phyloP scores from a whole-genome alignment of 768 basidiomycete genomes.

The Psilocybe cubensis region DNA sequence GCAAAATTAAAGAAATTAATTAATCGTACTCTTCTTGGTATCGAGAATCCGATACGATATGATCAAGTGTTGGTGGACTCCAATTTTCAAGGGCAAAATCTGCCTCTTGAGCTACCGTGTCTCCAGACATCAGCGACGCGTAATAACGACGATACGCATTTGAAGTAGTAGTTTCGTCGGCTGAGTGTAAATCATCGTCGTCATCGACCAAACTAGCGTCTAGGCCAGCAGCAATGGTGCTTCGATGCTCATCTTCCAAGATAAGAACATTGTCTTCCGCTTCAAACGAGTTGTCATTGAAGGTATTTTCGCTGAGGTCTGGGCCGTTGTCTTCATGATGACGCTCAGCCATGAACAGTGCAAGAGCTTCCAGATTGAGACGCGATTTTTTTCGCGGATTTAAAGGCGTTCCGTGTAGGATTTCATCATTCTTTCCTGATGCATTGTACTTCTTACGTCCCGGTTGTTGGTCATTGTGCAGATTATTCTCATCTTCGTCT shows the following conservation, averaged over 20 bases:
- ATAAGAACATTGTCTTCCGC: slow-evolving; percentile 15
- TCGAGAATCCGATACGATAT: slow-evolving; percentile 22
- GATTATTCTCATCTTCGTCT: slow-evolving; percentile 22
- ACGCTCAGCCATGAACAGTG: slow-evolving; percentile 50
- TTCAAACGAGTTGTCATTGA: slow-evolving; percentile 18
- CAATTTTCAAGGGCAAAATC: slow-evolving; percentile 48
- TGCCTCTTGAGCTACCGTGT: slow-evolving; percentile 11
- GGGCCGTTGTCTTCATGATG: slow-evolving; percentile 30
- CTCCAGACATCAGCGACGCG: not conserved
- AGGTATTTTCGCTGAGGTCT: slow-evolving; percentile 26
- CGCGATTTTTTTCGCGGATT: slow-evolving; percentile 33
- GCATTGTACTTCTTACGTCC: slow-evolving; percentile 9
- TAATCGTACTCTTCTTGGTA: slow-evolving; percentile 46
- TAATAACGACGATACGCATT: not conserved
- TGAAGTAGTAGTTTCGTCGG: not conserved
- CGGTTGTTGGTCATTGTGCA: slow-evolving; percentile 8
- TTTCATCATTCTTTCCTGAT: slow-evolving; percentile 3
- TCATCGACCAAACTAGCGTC: not conserved
- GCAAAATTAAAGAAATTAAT: slow-evolving; percentile 15
- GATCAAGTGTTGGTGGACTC: slow-evolving; percentile 41
- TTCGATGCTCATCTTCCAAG: slow-evolving; percentile 12
- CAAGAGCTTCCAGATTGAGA: slow-evolving; percentile 61
- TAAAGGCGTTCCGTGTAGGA: slow-evolving; percentile 8
- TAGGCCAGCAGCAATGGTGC: not conserved
- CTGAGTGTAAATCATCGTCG: not conserved